phyloP scores from a whole-genome alignment of 169 alveolate species.

The Cryptosporidium parvum region DNA sequence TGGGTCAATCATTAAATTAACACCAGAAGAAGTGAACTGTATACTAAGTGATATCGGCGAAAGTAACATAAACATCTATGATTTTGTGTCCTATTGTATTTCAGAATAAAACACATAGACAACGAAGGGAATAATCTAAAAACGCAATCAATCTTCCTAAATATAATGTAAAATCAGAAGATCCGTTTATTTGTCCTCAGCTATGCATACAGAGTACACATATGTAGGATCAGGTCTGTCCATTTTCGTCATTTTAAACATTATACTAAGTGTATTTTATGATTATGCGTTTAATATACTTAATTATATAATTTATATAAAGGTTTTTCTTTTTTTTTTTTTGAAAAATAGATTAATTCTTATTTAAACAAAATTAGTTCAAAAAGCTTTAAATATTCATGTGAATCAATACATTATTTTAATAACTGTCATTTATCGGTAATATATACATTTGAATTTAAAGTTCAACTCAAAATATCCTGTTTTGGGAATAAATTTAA shows the following conservation, averaged over 20 bases:
- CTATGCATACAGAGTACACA: background rate
- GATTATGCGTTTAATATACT: background rate
- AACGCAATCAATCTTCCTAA: background rate
- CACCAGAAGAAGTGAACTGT: conserved; percentile 67
- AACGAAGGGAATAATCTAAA: background rate
- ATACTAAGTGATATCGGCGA: conserved; percentile 65
- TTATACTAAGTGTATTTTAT: background rate
- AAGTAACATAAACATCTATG: conserved; percentile 43
- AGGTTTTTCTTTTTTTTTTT: background rate
- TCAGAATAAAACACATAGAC: conserved; percentile 12
- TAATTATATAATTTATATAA: background rate
- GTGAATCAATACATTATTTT: too few species aligned
- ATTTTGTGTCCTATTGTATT: conserved; percentile 64
- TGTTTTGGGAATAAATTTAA: background rate
- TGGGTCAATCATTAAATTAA: conserved; percentile 33
- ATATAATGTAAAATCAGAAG: conserved; percentile 54
- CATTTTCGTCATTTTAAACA: conserved; percentile 38
- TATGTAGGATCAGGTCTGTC: conserved; percentile 77
- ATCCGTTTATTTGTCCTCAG: conserved; percentile 72
- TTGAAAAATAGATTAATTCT: background rate
- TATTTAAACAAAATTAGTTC: too few species aligned
- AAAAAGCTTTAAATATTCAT: background rate
- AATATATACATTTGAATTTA: too few species aligned
- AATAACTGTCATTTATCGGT: too few species aligned
- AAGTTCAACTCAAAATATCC: too few species aligned